Evolutionary conservation across 768 basidiomycete genomes (phyloP), one percentile per base, ranked within the genome.

Genomic region (Zangia roseola): DNA sequence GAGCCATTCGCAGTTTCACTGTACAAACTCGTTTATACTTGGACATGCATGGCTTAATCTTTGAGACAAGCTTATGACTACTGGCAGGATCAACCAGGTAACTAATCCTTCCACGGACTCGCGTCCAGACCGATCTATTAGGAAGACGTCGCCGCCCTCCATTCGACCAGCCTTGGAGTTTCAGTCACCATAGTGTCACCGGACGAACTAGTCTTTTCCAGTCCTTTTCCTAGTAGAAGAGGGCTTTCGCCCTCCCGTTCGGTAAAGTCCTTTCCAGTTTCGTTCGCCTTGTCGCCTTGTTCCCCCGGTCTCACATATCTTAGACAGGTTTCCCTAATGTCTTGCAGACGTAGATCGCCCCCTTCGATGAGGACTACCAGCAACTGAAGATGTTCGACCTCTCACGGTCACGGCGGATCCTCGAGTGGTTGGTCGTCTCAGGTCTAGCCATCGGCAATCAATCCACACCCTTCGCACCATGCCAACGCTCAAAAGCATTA

Each of bases 81-180:
- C 81, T 84, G 81, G 83, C 82, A 84, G 82, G 80, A 84, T 84
- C 82, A 84, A 84, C 82, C 83, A 83, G 83, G 81, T 84, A 83
- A 82, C 82, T 82, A 82, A 74, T 13, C 35, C 10, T 38, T 43
- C 48, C 34, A 17, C n/a, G n/a, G 26, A 26, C 4, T 10, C 5
- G 4, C 26, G 2, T 10, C 9, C 7, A 6, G 9, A n/a, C n/a
- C n/a, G n/a, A n/a, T n/a, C n/a, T n/a, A n/a, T n/a, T n/a, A n/a
- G n/a, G n/a, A n/a, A 8, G 26, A 10, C 7, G 10, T 26, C 26
- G 10, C 26, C 26, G 10, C 26, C 26, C 26, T 26, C 26, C 26
- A 2, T 26, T 26, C 26, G 7, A 10, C 9, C 10, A 83, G 77
- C 80, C 82, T 83, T 85, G 83, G 82, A 17, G 40, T 41, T 28